Percentiles rank a stretch among this genome's conserved stretches.
Evolutionary conservation across 2,329 filamentous ascomycete genomes (phyloP).

Genomic region (Ilyonectria destructans): DNA sequence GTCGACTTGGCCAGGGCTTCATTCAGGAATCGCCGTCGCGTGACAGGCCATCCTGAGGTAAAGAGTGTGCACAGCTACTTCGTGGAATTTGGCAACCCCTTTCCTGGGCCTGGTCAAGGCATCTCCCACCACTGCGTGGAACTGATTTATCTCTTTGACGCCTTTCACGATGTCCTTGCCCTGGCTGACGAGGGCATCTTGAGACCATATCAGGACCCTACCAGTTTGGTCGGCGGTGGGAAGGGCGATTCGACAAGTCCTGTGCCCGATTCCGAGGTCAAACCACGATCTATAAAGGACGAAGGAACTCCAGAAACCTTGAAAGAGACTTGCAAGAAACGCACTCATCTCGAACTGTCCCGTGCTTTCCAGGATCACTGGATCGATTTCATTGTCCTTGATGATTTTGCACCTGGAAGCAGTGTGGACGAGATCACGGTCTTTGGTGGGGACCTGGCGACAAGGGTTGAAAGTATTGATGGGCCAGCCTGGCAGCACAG

Average conservation of each 20-base stretch:
- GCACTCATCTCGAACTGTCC: slow-evolving; percentile 2
- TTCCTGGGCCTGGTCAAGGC: slow-evolving; percentile 1
- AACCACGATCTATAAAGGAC: not conserved
- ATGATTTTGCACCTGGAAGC: not conserved
- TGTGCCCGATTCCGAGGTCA: not conserved
- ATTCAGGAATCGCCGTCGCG: not conserved
- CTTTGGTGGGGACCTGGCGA: not conserved
- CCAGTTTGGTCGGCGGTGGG: not conserved
- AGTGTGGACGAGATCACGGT: slow-evolving; percentile 2
- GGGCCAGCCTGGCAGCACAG: not conserved
- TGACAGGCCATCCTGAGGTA: not conserved
- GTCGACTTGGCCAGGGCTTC: not conserved
- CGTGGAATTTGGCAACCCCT: slow-evolving; percentile 18
- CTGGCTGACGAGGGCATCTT: slow-evolving; percentile 1
- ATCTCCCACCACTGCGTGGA: slow-evolving; percentile 16
- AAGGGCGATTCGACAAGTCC: not conserved
- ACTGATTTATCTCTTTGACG: slow-evolving; percentile 15
- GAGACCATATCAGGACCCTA: not conserved
- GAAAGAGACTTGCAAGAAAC: not conserved
- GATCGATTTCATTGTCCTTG: slow-evolving; percentile 5
- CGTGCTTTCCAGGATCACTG: not conserved
- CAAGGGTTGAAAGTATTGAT: slow-evolving; percentile 1
- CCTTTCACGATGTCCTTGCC: slow-evolving; percentile 13
- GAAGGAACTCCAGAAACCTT: not conserved
- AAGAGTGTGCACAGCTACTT: slow-evolving; percentile 6